phyloP scores from a whole-genome alignment of 2,329 filamentous ascomycete genomes.

The Cladosporium halotolerans region DNA sequence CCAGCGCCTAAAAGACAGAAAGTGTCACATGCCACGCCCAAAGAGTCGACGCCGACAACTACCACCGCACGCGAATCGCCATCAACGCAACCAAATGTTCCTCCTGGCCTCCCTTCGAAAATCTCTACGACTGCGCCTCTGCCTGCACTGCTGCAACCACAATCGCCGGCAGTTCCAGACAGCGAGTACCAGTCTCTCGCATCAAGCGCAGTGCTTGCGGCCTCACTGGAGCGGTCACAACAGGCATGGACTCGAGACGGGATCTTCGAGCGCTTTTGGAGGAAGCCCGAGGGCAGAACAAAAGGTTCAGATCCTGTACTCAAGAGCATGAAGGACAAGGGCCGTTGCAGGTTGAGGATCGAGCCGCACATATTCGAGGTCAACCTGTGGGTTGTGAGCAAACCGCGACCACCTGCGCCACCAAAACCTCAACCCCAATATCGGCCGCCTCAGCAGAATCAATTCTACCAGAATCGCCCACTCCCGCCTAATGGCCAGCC shows the following conservation, averaged over 20 bases:
- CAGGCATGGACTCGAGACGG: constrained; percentile 62
- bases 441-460: constrained; percentile 15
- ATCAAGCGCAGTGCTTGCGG: constrained; percentile 68
- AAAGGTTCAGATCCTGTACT: constrained; percentile 26
- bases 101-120: constrained; percentile 50
- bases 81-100: constrained; percentile 22
- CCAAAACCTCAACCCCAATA: constrained; percentile 15
- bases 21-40: constrained; percentile 15
- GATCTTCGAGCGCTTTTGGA: constrained; percentile 72
- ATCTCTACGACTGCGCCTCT: constrained; percentile 61
- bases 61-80: constrained; percentile 10
- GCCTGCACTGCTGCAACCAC: constrained; percentile 62
- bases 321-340: constrained; percentile 48
- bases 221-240: constrained; percentile 67
- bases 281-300: constrained; percentile 63
- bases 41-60: constrained; percentile 1
- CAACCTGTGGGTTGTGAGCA: constrained; percentile 65
- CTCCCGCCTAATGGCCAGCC: constrained; percentile 15
- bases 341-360: constrained; percentile 66
- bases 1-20: constrained; percentile 23
- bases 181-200: constrained; percentile 68
- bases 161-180: constrained; percentile 55
- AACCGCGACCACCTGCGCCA: constrained; percentile 47
- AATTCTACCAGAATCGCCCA: constrained; percentile 18
- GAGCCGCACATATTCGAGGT: constrained; percentile 77